A percentile compares a stretch with the other conserved stretches of the same genome.
These are phyloP conservation scores for Trypanosomatidae sp. DNA, from an alignment of 208 protist genomes.

Conservation along the genomic window DNA sequence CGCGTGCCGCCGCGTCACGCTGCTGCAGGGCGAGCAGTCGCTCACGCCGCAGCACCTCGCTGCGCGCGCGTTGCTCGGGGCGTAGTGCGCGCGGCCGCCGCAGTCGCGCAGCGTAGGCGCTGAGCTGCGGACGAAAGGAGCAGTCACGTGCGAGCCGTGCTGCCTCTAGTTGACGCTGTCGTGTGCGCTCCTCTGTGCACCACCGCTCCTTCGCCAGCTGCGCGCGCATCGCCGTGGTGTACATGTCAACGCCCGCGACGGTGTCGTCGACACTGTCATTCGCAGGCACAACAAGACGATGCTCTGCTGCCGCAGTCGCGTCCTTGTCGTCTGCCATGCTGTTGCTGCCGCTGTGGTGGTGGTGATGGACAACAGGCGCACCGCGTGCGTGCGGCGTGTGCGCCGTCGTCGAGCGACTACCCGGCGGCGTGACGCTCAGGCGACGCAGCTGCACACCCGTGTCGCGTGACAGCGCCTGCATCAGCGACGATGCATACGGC, in stretches of 20 bases:
- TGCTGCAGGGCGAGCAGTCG: conserved; percentile 45
- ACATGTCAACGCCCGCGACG: conserved; percentile 14
- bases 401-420: too few species aligned
- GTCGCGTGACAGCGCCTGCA: too few species aligned
- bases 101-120: conserved; percentile 42
- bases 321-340: conserved; percentile 1
- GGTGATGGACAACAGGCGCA: too few species aligned
- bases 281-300: neutral
- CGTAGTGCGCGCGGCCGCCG: conserved; percentile 36
- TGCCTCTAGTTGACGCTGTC: conserved; percentile 46
- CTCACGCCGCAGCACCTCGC: conserved; percentile 46
- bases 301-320: neutral
- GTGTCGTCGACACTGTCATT: conserved; percentile 2
- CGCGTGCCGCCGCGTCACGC: conserved; percentile 34
- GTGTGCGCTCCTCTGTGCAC: conserved; percentile 50
- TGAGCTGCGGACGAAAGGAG: conserved; percentile 55
- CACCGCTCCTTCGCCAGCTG: conserved; percentile 76
- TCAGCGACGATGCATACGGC: too few species aligned
- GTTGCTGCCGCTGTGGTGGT: too few species aligned
- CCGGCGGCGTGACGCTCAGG: too few species aligned
- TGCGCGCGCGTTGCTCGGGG: conserved; percentile 48
- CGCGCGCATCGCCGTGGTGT: conserved; percentile 57
- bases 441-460: too few species aligned
- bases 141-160: conserved; percentile 51
- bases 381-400: too few species aligned